Percentiles rank a stretch among this genome's conserved stretches.
phyloP scores from a whole-genome alignment of 139 green algal genomes.

The Picochlorum costavermella region DNA sequence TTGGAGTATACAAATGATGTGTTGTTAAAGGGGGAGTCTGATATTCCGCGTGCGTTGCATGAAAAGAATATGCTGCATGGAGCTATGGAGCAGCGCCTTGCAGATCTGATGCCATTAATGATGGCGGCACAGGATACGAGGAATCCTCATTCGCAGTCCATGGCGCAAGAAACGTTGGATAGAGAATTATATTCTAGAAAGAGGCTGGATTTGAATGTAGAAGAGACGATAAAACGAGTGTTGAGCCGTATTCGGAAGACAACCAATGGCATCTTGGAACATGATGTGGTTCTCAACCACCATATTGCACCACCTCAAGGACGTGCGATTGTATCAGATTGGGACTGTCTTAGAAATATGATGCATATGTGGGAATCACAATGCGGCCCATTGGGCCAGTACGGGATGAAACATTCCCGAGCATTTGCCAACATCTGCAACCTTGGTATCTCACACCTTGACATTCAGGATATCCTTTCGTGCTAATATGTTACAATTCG shows the following conservation, averaged over 20 bases:
- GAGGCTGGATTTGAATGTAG: neutral
- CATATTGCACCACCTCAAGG: neutral
- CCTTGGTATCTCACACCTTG: constrained; percentile 25
- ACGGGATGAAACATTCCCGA: constrained; percentile 73
- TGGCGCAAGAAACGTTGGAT: neutral
- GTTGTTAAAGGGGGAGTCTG: neutral
- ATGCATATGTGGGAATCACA: constrained; percentile 46
- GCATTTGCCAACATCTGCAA: constrained; percentile 86
- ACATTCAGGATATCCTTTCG: constrained; percentile 19
- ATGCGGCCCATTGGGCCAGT: constrained; percentile 66
- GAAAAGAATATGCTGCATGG: constrained; percentile 13
- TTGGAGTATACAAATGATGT: constrained; percentile 17
- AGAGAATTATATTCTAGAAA: neutral
- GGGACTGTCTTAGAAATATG: constrained; percentile 70
- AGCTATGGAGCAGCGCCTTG: constrained; percentile 67
- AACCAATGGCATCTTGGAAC: too few relatives aligned
- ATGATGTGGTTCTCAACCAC: neutral
- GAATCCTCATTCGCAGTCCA: neutral
- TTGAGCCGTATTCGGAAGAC: neutral
- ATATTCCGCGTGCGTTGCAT: neutral
- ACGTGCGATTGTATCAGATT: constrained; percentile 70
- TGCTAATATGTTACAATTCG: constrained; percentile 60
- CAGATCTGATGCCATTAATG: constrained; percentile 67
- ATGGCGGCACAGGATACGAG: neutral
- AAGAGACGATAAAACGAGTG: neutral